These are phyloP conservation scores for Vachellia collinsii DNA, from an alignment of 306 rosid genomes.

Conservation along the genomic window DNA sequence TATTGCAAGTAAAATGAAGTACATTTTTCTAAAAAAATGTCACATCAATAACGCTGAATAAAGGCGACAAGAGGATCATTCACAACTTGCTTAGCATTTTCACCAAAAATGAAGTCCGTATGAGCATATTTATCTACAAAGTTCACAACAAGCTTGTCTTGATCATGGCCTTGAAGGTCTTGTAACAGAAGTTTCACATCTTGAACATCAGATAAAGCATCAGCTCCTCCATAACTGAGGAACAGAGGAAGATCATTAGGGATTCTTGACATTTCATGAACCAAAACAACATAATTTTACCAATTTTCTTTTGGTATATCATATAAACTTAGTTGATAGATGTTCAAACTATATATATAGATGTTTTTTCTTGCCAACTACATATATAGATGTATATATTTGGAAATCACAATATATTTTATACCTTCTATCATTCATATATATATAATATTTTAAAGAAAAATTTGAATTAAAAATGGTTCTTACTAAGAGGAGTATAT, in stretches of 20 bases:
- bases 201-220: constrained; percentile 64
- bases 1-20: background rate
- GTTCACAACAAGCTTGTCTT: constrained; percentile 64
- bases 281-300: background rate
- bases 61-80: constrained; percentile 72
- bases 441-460: too few species aligned
- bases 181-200: constrained; percentile 58
- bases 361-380: too few species aligned
- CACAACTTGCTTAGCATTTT: constrained; percentile 61
- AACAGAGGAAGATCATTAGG: constrained; percentile 71
- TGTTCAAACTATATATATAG: too few species aligned
- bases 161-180: constrained; percentile 55
- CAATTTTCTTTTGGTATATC: too few species aligned
- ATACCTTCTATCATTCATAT: too few species aligned
- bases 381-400: too few species aligned
- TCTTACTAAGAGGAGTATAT: too few species aligned
- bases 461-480: too few species aligned
- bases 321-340: too few species aligned
- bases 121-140: constrained; percentile 70
- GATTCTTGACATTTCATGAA: constrained; percentile 63
- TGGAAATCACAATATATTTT: too few species aligned
- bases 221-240: constrained; percentile 67
- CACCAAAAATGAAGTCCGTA: constrained; percentile 70
- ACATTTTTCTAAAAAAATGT: background rate
- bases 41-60: constrained; percentile 56